Evolutionary conservation across 1,284 basidiomycete genomes (phyloP).

Genomic region (Ganoderma lingzhi): DNA sequence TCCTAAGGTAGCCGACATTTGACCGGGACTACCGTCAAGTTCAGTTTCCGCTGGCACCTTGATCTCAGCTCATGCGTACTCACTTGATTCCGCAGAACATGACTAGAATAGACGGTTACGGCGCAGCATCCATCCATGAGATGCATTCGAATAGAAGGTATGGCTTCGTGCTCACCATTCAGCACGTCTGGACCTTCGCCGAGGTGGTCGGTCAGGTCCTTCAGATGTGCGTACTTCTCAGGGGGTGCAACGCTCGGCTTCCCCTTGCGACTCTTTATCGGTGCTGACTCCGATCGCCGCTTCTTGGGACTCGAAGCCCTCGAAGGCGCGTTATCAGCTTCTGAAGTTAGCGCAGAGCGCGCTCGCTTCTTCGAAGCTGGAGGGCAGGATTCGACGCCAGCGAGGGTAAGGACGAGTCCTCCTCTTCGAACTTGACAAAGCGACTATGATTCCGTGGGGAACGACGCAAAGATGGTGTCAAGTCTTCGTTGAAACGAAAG

Average conservation of each 20-base stretch:
- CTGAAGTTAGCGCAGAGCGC: background rate
- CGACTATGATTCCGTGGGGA: conserved; percentile 7
- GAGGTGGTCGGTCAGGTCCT: conserved; percentile 49
- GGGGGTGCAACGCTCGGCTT: conserved; percentile 42
- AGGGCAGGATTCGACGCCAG: background rate
- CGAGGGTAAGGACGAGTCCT: conserved; percentile 17
- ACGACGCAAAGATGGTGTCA: conserved; percentile 17
- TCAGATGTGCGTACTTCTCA: conserved; percentile 44
- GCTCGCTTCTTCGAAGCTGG: conserved; percentile 17
- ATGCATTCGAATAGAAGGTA: background rate
- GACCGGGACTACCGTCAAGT: conserved; percentile 55
- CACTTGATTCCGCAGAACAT: conserved; percentile 46
- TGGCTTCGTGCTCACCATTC: conserved; percentile 45
- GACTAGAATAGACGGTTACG: conserved; percentile 27
- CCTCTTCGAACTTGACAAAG: conserved; percentile 16
- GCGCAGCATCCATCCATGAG: background rate
- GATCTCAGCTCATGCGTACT: background rate
- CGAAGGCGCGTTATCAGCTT: background rate
- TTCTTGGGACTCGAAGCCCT: conserved; percentile 10
- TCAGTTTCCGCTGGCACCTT: background rate
- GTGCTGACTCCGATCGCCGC: background rate
- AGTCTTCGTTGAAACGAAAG: conserved; percentile 22
- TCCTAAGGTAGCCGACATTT: conserved; percentile 65
- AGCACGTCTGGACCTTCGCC: conserved; percentile 42
- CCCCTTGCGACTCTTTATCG: conserved; percentile 5